A percentile compares a stretch with the other conserved stretches of the same genome.
phyloP scores from a whole-genome alignment of 768 basidiomycete species.

The Suillus plorans region DNA sequence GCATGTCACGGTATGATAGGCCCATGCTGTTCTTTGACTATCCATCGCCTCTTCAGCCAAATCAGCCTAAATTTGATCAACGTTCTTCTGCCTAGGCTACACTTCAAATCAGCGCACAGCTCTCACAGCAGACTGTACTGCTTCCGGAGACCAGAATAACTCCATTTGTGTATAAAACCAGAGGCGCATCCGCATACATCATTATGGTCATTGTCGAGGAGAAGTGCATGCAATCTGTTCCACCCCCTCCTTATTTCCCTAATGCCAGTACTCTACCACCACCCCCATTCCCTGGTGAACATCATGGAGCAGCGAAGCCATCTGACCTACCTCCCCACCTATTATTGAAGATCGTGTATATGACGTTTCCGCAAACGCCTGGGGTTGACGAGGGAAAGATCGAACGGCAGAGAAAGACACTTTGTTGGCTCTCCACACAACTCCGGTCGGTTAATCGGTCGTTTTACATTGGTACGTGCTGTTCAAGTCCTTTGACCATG shows the following conservation, averaged over 20 bases:
- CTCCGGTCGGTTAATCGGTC: constrained; percentile 66
- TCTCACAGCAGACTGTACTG: not conserved
- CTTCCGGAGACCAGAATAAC: constrained; percentile 9
- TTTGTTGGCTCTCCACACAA: constrained; percentile 67
- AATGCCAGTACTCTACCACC: constrained; percentile 21
- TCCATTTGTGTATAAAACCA: not conserved
- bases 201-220: constrained; percentile 48
- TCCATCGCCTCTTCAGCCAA: not conserved
- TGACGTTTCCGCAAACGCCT: constrained; percentile 54
- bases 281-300: constrained; percentile 35
- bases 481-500: not conserved
- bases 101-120: not conserved
- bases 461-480: constrained; percentile 61
- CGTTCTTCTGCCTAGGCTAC: not conserved
- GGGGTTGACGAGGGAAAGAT: constrained; percentile 39
- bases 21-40: not conserved
- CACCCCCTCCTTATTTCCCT: constrained; percentile 39
- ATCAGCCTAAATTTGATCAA: not conserved
- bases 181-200: not conserved
- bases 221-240: constrained; percentile 33
- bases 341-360: constrained; percentile 67
- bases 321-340: constrained; percentile 56
- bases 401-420: constrained; percentile 60
- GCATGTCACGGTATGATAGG: not conserved
- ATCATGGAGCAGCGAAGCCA: constrained; percentile 17